phyloP scores from a whole-genome alignment of 805 yeast genomes.

The Scheffersomyces ergatensis region DNA sequence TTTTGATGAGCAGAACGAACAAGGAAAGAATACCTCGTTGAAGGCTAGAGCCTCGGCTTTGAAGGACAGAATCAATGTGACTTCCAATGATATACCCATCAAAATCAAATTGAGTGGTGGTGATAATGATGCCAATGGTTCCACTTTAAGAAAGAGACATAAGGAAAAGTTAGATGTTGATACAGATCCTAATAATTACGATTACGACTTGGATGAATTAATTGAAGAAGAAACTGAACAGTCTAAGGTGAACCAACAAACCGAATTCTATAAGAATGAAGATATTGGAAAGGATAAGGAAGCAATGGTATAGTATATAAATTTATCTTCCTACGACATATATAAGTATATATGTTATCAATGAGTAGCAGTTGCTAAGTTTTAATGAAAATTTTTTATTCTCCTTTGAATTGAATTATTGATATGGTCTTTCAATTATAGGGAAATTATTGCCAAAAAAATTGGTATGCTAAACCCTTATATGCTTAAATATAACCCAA shows the following conservation, averaged over 20 bases:
- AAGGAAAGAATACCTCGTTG: slow-evolving; percentile 9
- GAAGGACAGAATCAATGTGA: slow-evolving; percentile 27
- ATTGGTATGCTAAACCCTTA: too few relatives aligned
- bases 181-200: slow-evolving; percentile 39
- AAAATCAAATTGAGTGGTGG: slow-evolving; percentile 27
- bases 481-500: too few relatives aligned
- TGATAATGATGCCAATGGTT: slow-evolving; percentile 5
- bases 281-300: slow-evolving; percentile 20
- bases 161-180: slow-evolving; percentile 34
- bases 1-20: slow-evolving; percentile 6
- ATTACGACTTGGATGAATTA: slow-evolving; percentile 43
- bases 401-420: too few relatives aligned
- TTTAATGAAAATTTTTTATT: too few relatives aligned
- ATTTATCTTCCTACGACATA: too few relatives aligned
- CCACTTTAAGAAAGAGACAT: slow-evolving; percentile 23
- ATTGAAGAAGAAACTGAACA: slow-evolving; percentile 32
- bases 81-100: slow-evolving; percentile 36
- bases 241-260: slow-evolving; percentile 15
- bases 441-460: too few relatives aligned
- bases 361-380: too few relatives aligned
- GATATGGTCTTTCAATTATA: too few relatives aligned
- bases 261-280: slow-evolving; percentile 17
- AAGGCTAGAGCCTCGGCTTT: slow-evolving; percentile 19
- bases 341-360: too few relatives aligned
- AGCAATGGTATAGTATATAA: slow-evolving; percentile 20